Evolutionary conservation across 164 flowering plant genomes (phyloP).

Genomic region (Chloranthus sessilifolius): DNA sequence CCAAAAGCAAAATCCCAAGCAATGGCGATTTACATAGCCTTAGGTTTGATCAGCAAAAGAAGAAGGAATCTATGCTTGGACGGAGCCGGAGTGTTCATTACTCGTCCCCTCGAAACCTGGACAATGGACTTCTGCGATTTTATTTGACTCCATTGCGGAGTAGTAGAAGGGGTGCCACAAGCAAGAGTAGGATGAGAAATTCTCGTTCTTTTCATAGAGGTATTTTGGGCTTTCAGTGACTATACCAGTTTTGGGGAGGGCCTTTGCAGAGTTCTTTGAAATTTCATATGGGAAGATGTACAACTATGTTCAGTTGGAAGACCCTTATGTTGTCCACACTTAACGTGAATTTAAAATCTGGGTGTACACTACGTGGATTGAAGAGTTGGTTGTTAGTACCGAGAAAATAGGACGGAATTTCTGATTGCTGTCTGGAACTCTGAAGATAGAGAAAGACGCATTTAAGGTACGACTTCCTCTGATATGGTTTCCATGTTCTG

Average conservation of each 20-base stretch:
- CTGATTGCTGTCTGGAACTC: conserved; percentile 5
- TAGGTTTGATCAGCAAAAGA: conserved; percentile 6
- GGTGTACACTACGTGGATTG: neutral
- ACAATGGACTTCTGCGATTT: conserved; percentile 20
- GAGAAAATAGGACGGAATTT: neutral
- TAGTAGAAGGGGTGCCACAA: conserved; percentile 15
- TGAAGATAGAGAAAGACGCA: conserved; percentile 3
- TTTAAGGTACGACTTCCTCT: conserved; percentile 1
- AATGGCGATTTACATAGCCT: conserved; percentile 5
- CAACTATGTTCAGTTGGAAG: neutral
- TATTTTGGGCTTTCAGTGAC: conserved; percentile 7
- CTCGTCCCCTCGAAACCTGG: conserved; percentile 14
- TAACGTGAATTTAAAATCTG: neutral
- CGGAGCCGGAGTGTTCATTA: conserved; percentile 22
- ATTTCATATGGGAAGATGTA: neutral
- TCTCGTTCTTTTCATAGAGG: conserved; percentile 11
- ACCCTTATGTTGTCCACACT: neutral
- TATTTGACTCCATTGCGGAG: conserved; percentile 21
- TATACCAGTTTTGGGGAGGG: neutral
- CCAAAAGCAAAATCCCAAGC: neutral
- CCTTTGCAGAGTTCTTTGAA: no score
- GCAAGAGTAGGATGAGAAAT: conserved; percentile 3
- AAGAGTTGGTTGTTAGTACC: neutral
- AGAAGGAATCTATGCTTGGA: conserved; percentile 8
- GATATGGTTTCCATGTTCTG: neutral